Base-by-base conservation (phyloP, 148 eudicot genomes). In the Cornus suecica region DNA sequence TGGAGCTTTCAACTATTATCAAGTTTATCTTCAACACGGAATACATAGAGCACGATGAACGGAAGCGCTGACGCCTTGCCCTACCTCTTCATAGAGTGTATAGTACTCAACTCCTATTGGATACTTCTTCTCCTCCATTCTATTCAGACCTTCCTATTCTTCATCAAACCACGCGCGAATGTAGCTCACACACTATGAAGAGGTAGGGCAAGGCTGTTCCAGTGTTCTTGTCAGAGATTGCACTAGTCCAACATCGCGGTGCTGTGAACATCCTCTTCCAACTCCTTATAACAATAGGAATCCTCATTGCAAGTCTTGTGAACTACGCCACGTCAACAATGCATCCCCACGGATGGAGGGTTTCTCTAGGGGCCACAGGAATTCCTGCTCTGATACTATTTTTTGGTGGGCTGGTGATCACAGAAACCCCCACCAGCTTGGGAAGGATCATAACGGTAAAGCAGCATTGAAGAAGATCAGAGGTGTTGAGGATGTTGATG, bases 41-140 rank as follows among this genome's bases (percentile, higher is more conserved):
- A 75, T 73, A 72, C 99, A 95, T 2, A 90, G 79, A 2, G 97
- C 94, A 3, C 99, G 99, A 75, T 84, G 84, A 73, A 95, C 99
- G 2, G 90, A 86, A 41, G 99, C 99, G 76, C 97, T 92, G 8
- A 88, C 92, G 3, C 99, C 99, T 60, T 87, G 88, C n/a, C 97
- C 99, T 28, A 91, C 74, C 78, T 91, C 97, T 82, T 95, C 99
- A 71, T 88, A 92, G 73, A 95, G 66, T 0, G 83, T 84, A 77
- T 95, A 95, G 65, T 87, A 75, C 82, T 95, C 91, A 26, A 85
- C 77, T 29, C 99, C 97, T 41, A 89, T 87, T 4, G 99, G 96
- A 84, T 80, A 87, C 76, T 90, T 92, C 75, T 85, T 94, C 83
- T 86, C 87, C 76, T 87, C 94, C 89, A 80, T 78, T 75, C 32